phyloP scores from a whole-genome alignment of 1,284 basidiomycete genomes.

The Cutaneotrichosporon dermatis region DNA sequence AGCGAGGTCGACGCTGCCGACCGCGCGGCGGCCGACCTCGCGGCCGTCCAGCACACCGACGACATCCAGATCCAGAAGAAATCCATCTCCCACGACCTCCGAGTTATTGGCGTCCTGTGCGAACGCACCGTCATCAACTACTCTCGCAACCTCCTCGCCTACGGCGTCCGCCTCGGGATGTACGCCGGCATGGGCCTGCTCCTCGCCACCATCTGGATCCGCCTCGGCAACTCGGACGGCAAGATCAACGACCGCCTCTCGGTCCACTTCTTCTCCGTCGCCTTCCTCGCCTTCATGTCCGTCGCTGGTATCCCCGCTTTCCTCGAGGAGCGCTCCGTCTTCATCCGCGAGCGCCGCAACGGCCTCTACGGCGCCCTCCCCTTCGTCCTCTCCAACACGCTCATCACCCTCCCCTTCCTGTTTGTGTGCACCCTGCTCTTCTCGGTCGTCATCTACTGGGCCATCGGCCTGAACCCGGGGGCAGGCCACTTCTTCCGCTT shows the following conservation, averaged over 20 bases:
- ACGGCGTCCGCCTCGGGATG: slow-evolving; percentile 61
- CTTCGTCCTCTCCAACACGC: slow-evolving; percentile 40
- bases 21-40: background rate
- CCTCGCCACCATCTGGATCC: slow-evolving; percentile 60
- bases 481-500: slow-evolving; percentile 55
- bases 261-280: slow-evolving; percentile 56
- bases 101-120: slow-evolving; percentile 9
- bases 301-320: slow-evolving; percentile 45
- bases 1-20: background rate
- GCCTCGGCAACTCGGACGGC: slow-evolving; percentile 47
- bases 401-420: slow-evolving; percentile 46
- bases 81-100: background rate
- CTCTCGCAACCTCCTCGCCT: slow-evolving; percentile 55
- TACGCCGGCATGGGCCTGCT: slow-evolving; percentile 58
- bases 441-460: slow-evolving; percentile 30
- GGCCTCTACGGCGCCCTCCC: slow-evolving; percentile 31
- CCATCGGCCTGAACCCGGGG: slow-evolving; percentile 17
- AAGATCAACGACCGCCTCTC: slow-evolving; percentile 45
- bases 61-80: background rate
- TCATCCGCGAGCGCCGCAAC: slow-evolving; percentile 42
- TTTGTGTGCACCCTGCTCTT: slow-evolving; percentile 39
- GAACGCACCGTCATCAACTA: slow-evolving; percentile 23
- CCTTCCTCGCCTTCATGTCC: slow-evolving; percentile 58
- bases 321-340: slow-evolving; percentile 49
- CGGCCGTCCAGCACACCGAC: no score